A percentile compares a stretch with the other conserved stretches of the same genome.
These are phyloP conservation scores for Chrysosporium queenslandicum DNA, from an alignment of 2,329 filamentous ascomycete species.

Conservation along the genomic window DNA sequence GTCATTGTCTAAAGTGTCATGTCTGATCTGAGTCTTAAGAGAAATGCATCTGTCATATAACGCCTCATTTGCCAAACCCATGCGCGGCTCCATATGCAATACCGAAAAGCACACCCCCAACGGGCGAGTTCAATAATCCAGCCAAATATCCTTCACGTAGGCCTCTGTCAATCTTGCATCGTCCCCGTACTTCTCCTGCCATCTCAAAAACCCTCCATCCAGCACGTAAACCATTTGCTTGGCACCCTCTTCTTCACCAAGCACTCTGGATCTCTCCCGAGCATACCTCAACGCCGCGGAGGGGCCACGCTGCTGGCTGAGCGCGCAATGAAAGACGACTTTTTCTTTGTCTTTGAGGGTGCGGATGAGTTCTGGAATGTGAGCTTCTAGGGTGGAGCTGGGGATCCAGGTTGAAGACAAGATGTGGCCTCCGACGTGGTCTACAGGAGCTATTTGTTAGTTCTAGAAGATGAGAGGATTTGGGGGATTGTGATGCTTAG, in stretches of 20 bases:
- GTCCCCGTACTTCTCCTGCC: conserved; percentile 71
- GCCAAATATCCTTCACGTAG: conserved; percentile 79
- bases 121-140: conserved; percentile 34
- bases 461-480: no score
- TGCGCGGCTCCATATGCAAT: not conserved
- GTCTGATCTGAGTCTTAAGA: not conserved
- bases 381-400: conserved; percentile 59
- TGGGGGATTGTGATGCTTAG: not conserved
- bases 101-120: not conserved
- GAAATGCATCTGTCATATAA: not conserved
- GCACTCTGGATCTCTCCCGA: conserved; percentile 50
- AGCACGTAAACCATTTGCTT: conserved; percentile 70
- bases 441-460: no score
- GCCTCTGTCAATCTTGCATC: conserved; percentile 74
- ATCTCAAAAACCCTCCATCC: conserved; percentile 73
- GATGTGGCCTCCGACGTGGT: conserved; percentile 88
- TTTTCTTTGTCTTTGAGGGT: conserved; percentile 65
- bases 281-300: conserved; percentile 68
- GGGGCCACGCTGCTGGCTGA: conserved; percentile 85
- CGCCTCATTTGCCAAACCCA: not conserved
- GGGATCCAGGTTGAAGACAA: conserved; percentile 65
- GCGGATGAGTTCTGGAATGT: conserved; percentile 71
- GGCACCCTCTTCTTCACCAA: conserved; percentile 31
- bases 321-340: conserved; percentile 88
- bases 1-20: not conserved